Conservation (phyloP, 495 filamentous ascomycete species). For the Penicillium ochrochloron region DNA sequence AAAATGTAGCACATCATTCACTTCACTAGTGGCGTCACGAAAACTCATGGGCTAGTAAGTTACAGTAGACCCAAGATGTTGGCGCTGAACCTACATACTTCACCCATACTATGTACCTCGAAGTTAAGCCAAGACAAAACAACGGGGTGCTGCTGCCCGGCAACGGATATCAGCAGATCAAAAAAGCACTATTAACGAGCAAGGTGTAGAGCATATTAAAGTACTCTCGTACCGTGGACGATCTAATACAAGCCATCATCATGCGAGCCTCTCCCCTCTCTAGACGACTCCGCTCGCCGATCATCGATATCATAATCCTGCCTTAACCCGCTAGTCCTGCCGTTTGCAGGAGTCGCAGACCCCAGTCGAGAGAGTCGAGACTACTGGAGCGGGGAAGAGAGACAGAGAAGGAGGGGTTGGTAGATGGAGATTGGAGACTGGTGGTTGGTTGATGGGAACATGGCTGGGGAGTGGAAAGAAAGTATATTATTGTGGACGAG, state of each 20-base stretch:
- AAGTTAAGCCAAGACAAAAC: not conserved
- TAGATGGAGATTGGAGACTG: not conserved
- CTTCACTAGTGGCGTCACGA: constrained; percentile 23
- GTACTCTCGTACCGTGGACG: constrained; percentile 27
- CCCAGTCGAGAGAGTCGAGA: not conserved
- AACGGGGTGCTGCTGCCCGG: not conserved
- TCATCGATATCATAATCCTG: constrained; percentile 26
- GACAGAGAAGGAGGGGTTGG: not conserved
- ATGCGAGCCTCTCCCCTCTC: constrained; percentile 14
- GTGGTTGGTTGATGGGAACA: not conserved
- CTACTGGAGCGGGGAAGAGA: constrained; percentile 4
- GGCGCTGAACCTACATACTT: not conserved
- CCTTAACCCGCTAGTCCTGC: constrained; percentile 10
- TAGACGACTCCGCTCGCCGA: constrained; percentile 10
- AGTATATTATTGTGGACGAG: constrained; percentile 1
- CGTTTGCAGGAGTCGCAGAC: constrained; percentile 25
- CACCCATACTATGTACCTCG: not conserved
- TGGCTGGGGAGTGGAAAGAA: not conserved
- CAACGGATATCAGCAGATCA: constrained; percentile 1
- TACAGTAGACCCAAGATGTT: not conserved
- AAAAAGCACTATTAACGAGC: not conserved
- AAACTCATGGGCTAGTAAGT: not conserved
- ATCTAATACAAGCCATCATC: constrained; percentile 15
- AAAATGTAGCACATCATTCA: constrained; percentile 31
- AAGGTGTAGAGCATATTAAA: constrained; percentile 15